Percentiles rank a stretch among this genome's conserved stretches.
These are phyloP conservation scores for Colletotrichum eleusines DNA, from an alignment of 2,329 filamentous ascomycete genomes.

Conservation along the genomic window DNA sequence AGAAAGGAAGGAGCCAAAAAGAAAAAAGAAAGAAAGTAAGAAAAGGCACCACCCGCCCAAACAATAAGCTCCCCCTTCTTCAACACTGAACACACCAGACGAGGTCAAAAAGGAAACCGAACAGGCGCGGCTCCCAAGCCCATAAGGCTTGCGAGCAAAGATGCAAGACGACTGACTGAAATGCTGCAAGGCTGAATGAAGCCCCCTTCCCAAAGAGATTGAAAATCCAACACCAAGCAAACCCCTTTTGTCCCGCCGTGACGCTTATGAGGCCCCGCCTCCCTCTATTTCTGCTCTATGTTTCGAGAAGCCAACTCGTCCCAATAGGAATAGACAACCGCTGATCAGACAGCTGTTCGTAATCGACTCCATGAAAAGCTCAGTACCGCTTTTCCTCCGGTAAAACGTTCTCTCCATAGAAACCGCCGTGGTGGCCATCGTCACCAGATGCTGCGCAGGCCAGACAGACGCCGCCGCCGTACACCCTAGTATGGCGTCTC, in stretches of 20 bases:
- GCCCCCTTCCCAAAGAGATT: conserved; percentile 11
- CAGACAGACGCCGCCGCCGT: conserved; percentile 68
- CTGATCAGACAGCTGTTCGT: not conserved
- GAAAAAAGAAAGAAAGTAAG: not conserved
- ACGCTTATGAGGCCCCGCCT: conserved; percentile 11
- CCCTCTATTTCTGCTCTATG: conserved; percentile 24
- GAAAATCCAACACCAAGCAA: conserved; percentile 11
- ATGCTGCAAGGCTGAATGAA: conserved; percentile 14
- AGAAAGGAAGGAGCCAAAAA: not conserved
- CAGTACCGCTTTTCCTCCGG: conserved; percentile 62
- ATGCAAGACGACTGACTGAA: conserved; percentile 1
- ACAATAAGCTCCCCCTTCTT: not conserved
- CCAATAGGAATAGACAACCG: conserved; percentile 10
- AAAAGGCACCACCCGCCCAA: not conserved
- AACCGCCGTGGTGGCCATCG: conserved; percentile 59
- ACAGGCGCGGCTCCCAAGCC: not conserved
- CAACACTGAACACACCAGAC: not conserved
- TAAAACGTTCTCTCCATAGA: conserved; percentile 67
- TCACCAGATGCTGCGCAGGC: conserved; percentile 64
- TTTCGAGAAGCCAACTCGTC: conserved; percentile 2
- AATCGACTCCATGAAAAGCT: not conserved
- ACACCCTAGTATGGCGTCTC: conserved; percentile 70
- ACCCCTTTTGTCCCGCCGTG: conserved; percentile 20
- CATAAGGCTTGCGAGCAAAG: not conserved
- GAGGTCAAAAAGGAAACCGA: not conserved